Evolutionary conservation across 495 filamentous ascomycete genomes (phyloP), one percentile per base, ranked within the genome.

Genomic region (Neurospora discreta): DNA sequence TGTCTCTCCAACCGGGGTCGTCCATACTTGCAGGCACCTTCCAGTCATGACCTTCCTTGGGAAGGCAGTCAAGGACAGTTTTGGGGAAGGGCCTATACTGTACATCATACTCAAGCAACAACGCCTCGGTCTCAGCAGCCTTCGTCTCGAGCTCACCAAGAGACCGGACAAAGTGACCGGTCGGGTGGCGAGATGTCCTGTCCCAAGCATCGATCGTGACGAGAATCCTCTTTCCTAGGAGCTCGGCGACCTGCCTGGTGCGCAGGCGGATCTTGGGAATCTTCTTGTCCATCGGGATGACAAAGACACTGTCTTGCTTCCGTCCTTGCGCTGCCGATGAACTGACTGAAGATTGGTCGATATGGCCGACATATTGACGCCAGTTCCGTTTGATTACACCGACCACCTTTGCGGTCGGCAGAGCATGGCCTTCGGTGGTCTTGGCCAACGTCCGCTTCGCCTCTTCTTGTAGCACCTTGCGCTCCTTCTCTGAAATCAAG

Each of bases 81-180:
- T 96, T 97, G 10, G 95, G 95, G 81, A 99, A 99, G 5, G 95
- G 96, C 69, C 95, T 89, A 81, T 99, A 99, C 78, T 99, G 95
- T 36, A 99, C 95, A 78, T 98, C 96, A 77, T 93, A 97, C 78
- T 99, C 95, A 4, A 99, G 86, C 1, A 99, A 84, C 58, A 99
- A 81, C 39, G 96, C 96, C 78, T 99, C 96, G 0, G 95, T 99
- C 81, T 98, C 95, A 7, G 95, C 95, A 10, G 90, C 93, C 81
- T 98, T 98, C 5, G 92, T 94, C 80, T 99, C 95, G 39, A 99
- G 78, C 74, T 98, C 94, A 71, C 95, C 95, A 18, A 99, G 82
- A 10, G 94, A 95, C 69, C 96, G 89, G 42, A 99, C 91, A 76
- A 97, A 97, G 81, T 99, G 95, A 18, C 95, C 95, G 40, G 91